phyloP scores from a whole-genome alignment of 2,329 filamentous ascomycete genomes.

The Xylaria arbuscula region DNA sequence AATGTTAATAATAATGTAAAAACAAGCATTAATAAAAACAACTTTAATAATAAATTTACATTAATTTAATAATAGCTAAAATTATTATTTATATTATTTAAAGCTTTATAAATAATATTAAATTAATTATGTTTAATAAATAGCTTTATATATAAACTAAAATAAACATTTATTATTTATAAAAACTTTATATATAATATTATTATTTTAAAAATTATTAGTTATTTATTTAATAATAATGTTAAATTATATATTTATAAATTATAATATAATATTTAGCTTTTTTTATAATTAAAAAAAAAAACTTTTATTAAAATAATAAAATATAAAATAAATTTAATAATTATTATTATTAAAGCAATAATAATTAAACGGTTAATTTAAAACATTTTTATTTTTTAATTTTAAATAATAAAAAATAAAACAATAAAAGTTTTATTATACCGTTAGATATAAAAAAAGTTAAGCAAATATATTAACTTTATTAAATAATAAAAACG shows the following conservation, averaged over 20 bases:
- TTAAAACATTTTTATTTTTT: conserved; percentile 3
- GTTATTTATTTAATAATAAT: not conserved
- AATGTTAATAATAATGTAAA: too few species aligned
- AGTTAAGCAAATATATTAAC: not conserved
- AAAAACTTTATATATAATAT: conserved; percentile 1
- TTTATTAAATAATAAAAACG: not conserved
- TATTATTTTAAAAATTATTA: not conserved
- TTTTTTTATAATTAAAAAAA: not conserved
- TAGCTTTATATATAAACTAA: not conserved
- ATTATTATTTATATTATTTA: too few species aligned
- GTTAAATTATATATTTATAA: not conserved
- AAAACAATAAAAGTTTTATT: not conserved
- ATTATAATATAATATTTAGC: not conserved
- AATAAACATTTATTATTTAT: not conserved
- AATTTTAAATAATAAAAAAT: conserved; percentile 1
- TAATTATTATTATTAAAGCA: not conserved
- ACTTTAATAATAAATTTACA: too few species aligned
- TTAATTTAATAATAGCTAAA: too few species aligned
- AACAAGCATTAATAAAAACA: too few species aligned
- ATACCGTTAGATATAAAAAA: not conserved
- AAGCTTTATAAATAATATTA: too few species aligned
- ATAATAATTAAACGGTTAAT: not conserved
- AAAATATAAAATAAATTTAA: too few species aligned
- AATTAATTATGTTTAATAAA: too few species aligned
- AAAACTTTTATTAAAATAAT: not conserved